Conservation (phyloP, 108 stramenopile genomes). For the Licmophora abbreviata region DNA sequence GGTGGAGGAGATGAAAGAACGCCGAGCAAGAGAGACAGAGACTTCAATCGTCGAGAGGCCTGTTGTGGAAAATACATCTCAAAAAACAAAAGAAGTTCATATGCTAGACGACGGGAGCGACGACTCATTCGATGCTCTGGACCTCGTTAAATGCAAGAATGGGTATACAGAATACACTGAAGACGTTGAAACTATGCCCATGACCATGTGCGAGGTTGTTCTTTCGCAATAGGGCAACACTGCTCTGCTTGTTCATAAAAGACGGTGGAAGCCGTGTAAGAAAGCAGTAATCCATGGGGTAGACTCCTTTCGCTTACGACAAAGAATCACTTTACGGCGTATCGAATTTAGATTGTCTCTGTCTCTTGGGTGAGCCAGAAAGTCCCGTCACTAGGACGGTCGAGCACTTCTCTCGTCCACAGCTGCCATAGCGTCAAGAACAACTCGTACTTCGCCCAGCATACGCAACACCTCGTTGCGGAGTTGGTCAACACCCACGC, state of each 20-base stretch:
- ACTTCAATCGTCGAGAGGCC: too few relatives aligned
- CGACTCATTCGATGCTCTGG: too few relatives aligned
- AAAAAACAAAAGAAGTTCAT: too few relatives aligned
- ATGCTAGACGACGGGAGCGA: too few relatives aligned
- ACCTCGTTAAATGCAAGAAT: too few relatives aligned
- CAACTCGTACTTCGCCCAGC: constrained; percentile 82
- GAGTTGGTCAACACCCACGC: constrained; percentile 66
- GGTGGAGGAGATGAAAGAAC: background rate
- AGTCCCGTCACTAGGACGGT: background rate
- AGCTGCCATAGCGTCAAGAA: constrained; percentile 79
- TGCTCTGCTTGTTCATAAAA: background rate
- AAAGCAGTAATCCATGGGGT: too few relatives aligned
- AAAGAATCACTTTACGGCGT: background rate
- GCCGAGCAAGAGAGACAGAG: too few relatives aligned
- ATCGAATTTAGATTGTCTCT: background rate
- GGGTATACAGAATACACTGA: too few relatives aligned
- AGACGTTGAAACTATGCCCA: too few relatives aligned
- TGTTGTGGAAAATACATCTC: too few relatives aligned
- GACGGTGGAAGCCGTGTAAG: background rate
- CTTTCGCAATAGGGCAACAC: background rate
- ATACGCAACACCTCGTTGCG: constrained; percentile 69
- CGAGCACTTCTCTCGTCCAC: constrained; percentile 43
- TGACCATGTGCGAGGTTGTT: background rate
- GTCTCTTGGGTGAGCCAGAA: background rate
- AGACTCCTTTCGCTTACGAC: background rate